These are phyloP conservation scores for Pilaira anomala DNA, from an alignment of 192 early-diverging fungal species.

Conservation along the genomic window DNA sequence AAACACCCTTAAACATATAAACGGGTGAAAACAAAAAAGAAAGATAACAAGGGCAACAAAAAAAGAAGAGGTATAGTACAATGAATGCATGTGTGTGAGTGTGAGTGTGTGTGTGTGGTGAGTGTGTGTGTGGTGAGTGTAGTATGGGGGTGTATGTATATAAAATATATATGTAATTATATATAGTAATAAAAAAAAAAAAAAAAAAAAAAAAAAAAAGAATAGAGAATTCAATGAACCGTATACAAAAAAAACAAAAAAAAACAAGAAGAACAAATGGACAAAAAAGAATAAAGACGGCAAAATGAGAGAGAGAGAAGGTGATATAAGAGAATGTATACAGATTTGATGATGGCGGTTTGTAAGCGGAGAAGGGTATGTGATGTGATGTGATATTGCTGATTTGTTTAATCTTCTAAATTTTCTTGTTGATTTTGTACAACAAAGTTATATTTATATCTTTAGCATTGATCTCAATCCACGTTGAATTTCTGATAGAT, in stretches of 20 bases:
- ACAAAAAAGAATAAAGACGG: not conserved
- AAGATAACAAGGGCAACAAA: conserved; percentile 6
- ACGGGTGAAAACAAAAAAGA: conserved; percentile 1
- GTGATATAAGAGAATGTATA: not conserved
- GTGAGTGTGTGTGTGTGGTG: not conserved
- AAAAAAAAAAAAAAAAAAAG: no score
- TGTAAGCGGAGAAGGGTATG: no score
- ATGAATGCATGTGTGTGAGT: no score
- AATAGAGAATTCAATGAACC: no score
- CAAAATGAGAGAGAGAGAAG: conserved; percentile 8
- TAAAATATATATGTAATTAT: no score
- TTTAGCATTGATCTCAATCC: conserved; percentile 47
- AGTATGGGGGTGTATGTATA: no score
- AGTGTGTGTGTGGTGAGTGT: not conserved
- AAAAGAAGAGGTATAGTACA: not conserved
- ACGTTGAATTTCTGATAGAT: conserved; percentile 48
- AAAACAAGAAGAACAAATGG: conserved; percentile 10
- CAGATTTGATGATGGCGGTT: no score
- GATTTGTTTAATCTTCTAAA: no score
- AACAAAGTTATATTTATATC: conserved; percentile 31
- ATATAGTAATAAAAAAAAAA: no score
- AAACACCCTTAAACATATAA: conserved; percentile 14
- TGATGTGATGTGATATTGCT: no score
- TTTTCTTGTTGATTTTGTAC: no score
- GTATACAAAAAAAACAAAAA: not conserved